Conservation (phyloP, 441 rosid species). For the Populus tomentosa region DNA sequence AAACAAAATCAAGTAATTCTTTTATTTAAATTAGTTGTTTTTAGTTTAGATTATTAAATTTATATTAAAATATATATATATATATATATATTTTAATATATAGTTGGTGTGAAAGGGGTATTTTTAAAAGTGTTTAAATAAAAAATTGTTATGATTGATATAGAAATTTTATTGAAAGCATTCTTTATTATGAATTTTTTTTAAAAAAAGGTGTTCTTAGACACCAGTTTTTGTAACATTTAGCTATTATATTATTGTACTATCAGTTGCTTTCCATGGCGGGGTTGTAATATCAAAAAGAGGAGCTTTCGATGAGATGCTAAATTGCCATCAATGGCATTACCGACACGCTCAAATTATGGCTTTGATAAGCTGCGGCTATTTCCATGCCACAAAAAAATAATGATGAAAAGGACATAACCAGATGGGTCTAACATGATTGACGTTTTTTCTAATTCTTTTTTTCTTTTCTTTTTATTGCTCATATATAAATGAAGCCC, state of each 20-base stretch:
- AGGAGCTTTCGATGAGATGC: not conserved
- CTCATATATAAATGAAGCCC: not conserved
- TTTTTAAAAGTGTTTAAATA: too few species aligned
- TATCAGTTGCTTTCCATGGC: not conserved
- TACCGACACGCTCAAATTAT: not conserved
- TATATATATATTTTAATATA: too few species aligned
- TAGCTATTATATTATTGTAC: not conserved
- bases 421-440: not conserved
- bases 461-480: too few species aligned
- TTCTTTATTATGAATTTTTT: too few species aligned
- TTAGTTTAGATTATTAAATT: too few species aligned
- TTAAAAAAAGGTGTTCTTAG: not conserved
- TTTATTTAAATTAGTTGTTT: too few species aligned
- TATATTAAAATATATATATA: too few species aligned
- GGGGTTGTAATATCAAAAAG: not conserved
- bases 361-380: constrained; percentile 10
- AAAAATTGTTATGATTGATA: too few species aligned
- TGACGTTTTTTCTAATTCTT: not conserved
- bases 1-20: too few species aligned
- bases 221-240: not conserved
- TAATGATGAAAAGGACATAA: not conserved
- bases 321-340: not conserved
- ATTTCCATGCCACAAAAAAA: constrained; percentile 5
- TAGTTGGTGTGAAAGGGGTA: too few species aligned
- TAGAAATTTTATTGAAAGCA: too few species aligned